A percentile compares a stretch with the other conserved stretches of the same genome.
phyloP scores from a whole-genome alignment of 148 eudicot genomes.

The Cornus controversa region DNA sequence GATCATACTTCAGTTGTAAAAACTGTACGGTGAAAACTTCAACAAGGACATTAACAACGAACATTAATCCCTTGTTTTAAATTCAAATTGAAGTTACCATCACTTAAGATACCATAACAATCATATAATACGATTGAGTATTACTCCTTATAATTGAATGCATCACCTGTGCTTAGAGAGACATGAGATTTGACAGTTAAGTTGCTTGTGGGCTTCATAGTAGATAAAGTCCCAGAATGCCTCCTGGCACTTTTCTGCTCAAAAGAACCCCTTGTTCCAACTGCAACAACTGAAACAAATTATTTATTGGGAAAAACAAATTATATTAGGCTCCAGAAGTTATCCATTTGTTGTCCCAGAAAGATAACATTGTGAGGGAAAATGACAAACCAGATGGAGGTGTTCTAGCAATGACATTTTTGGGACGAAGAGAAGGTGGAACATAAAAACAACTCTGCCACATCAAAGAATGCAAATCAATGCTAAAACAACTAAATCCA shows the following conservation, averaged over 20 bases:
- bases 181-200: constrained; percentile 33
- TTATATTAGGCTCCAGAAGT: neutral
- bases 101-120: neutral
- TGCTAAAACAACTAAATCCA: neutral
- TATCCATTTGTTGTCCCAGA: neutral
- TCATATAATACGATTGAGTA: neutral
- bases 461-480: constrained; percentile 1
- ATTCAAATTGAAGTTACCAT: neutral
- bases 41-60: too few relatives aligned
- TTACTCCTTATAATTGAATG: neutral
- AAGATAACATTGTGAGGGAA: neutral
- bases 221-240: constrained; percentile 41
- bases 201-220: constrained; percentile 36
- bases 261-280: constrained; percentile 32
- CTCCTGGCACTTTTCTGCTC: constrained; percentile 57
- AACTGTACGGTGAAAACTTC: too few relatives aligned
- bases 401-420: constrained; percentile 55
- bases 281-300: constrained; percentile 18
- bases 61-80: too few relatives aligned
- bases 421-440: constrained; percentile 64
- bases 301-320: neutral
- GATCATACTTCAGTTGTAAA: too few relatives aligned
- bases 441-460: constrained; percentile 72
- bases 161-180: constrained; percentile 40
- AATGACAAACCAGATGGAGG: constrained; percentile 58